phyloP scores from a whole-genome alignment of 2,329 filamentous ascomycete genomes.

The Calonectria montana region DNA sequence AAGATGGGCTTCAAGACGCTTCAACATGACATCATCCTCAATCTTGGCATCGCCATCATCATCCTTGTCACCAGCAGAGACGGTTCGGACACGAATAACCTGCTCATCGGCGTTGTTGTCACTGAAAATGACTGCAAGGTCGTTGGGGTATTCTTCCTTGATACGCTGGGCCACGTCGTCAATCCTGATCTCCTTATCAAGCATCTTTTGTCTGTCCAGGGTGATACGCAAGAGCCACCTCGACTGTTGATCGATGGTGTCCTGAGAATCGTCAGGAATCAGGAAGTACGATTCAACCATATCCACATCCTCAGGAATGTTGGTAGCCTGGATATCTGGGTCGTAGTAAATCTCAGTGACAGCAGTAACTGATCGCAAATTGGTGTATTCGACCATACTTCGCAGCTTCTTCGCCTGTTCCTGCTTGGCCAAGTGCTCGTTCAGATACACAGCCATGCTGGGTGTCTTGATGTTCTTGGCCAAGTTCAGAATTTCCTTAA shows the following conservation, averaged over 20 bases:
- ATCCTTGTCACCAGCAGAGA: slow-evolving; percentile 74
- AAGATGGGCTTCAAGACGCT: slow-evolving; percentile 90
- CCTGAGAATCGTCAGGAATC: slow-evolving; percentile 81
- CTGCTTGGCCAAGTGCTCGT: slow-evolving; percentile 73
- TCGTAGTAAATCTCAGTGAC: slow-evolving; percentile 98
- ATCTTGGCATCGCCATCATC: slow-evolving; percentile 72
- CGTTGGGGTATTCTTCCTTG: slow-evolving; percentile 86
- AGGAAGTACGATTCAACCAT: slow-evolving; percentile 98
- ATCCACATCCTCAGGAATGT: slow-evolving; percentile 87
- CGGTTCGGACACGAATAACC: slow-evolving; percentile 90
- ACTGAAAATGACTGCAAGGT: slow-evolving; percentile 94
- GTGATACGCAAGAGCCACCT: slow-evolving; percentile 96
- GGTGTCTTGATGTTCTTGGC: slow-evolving; percentile 99
- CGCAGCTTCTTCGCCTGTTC: slow-evolving; percentile 87
- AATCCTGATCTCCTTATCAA: slow-evolving; percentile 93
- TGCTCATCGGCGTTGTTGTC: slow-evolving; percentile 98
- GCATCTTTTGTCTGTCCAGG: slow-evolving; percentile 91
- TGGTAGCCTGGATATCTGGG: slow-evolving; percentile 86
- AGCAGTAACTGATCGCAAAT: slow-evolving; percentile 88
- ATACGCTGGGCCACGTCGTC: slow-evolving; percentile 91
- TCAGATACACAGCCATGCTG: slow-evolving; percentile 92
- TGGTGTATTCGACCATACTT: slow-evolving; percentile 94
- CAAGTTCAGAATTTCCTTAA: slow-evolving; percentile 99
- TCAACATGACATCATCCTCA: slow-evolving; percentile 92
- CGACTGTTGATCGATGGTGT: slow-evolving; percentile 79